Evolutionary conservation across 352 stramenopile species (phyloP), one percentile per base, ranked within the genome.

Genomic region (Pythium coloratum): DNA sequence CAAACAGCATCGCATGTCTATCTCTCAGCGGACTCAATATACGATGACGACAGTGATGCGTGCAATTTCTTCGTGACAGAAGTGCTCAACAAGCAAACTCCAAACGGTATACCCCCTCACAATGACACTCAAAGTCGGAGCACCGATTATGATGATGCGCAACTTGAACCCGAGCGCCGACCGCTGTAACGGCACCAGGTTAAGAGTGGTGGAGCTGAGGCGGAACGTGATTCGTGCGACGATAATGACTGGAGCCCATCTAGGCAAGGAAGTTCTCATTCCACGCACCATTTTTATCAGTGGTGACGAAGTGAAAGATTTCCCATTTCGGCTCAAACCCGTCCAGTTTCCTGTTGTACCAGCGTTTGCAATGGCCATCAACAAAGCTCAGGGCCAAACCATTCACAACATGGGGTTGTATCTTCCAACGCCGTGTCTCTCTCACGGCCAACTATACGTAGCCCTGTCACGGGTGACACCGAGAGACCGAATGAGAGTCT

Each of bases 61-160:
- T 36, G 26, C 6, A 42, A 9, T 3, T 64, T 64, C 16, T 70
- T 64, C 34, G 55, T 66, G 38, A 40, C 16, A 8, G 64, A 70
- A 20, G 4, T 70, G 1, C 30, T 70, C 16, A 20, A 78, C 55
- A 59, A 62, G 0, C 4, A 75, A 18, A 76, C 62, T 9, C 40
- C 76, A 10, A 75, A 64, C 10, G 72, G 66, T 2, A 76, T 80
- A 2, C 65, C 65, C 2, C 70, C 67, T 10, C 72, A 80, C 55
- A 74, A 68, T 77, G 10, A 42, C 32, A 1, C 56, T 82, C 0
- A 79, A 77, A 33, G 42, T 62, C 0, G 61, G 70, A 3, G 42
- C 53, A 26, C 67, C 67, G 0, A 51, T 79, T 1, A 76, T 77
- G 67, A 50, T 80, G 55, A 72, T 80, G 18, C 66, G 68, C 3